Percentiles rank a stretch among this genome's conserved stretches.
Conservation (phyloP, 2,329 filamentous ascomycete genomes). For the Hypoxylon sp. region DNA sequence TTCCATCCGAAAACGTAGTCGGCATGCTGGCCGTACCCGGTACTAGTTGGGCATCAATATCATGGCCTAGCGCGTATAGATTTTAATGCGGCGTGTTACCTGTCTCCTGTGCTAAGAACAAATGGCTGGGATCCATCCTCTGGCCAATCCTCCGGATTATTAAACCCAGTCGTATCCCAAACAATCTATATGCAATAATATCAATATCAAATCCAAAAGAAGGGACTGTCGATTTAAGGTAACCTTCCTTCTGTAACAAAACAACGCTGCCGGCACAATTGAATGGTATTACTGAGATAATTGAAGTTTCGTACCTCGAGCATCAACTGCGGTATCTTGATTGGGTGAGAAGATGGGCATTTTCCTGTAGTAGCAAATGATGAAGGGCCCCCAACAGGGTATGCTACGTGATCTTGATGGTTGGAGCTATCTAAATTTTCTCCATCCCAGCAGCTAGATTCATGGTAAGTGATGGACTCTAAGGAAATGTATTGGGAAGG, state of each 20-base stretch:
- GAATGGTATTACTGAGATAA: not conserved
- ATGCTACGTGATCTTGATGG: conserved; percentile 66
- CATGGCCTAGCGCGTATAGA: not conserved
- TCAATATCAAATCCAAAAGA: conserved; percentile 5
- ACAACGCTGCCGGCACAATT: not conserved
- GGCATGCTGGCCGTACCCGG: conserved; percentile 48
- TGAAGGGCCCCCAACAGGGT: conserved; percentile 57
- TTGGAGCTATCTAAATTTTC: conserved; percentile 62
- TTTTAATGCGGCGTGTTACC: conserved; percentile 28
- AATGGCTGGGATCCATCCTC: conserved; percentile 51
- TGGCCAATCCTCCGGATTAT: conserved; percentile 49
- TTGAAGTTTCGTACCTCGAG: conserved; percentile 62
- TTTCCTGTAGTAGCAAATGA: conserved; percentile 51
- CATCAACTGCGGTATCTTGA: conserved; percentile 71
- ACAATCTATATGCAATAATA: conserved; percentile 52
- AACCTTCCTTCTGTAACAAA: not conserved
- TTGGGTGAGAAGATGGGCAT: conserved; percentile 66
- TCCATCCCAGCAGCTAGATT: conserved; percentile 66
- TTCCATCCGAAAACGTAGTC: conserved; percentile 52
- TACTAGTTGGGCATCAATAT: conserved; percentile 32
- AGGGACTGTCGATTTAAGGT: not conserved
- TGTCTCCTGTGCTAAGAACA: conserved; percentile 47
- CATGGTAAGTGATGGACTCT: conserved; percentile 8
- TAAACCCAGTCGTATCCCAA: conserved; percentile 59
- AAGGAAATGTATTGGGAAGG: not conserved